A percentile compares a stretch with the other conserved stretches of the same genome.
Conservation (phyloP, 2,329 filamentous ascomycete species). For the Nemania sp. region DNA sequence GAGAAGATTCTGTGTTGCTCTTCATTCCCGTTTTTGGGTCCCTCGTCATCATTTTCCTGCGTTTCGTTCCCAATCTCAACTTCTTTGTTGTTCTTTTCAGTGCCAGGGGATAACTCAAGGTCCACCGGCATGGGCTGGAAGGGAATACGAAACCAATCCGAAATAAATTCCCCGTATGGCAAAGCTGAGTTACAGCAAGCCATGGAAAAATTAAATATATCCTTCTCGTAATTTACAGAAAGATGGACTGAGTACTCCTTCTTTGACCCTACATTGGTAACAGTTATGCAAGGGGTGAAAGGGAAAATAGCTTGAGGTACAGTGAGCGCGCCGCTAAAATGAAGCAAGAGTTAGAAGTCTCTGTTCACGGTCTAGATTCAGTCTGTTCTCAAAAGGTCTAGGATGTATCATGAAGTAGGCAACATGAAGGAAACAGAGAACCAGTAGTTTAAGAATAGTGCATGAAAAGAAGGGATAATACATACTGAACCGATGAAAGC, state of each 20-base stretch:
- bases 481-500: background rate
- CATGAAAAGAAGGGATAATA: background rate
- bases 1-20: slow-evolving; percentile 7
- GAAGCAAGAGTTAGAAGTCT: background rate
- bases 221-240: slow-evolving; percentile 3
- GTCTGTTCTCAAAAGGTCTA: background rate
- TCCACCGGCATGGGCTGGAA: too few relatives aligned
- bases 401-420: background rate
- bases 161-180: background rate
- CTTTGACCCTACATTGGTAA: background rate
- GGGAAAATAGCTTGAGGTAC: background rate
- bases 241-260: background rate
- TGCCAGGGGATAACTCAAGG: background rate
- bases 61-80: background rate
- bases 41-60: background rate
- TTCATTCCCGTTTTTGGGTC: background rate
- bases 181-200: background rate
- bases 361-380: background rate
- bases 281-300: too few relatives aligned
- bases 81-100: too few relatives aligned
- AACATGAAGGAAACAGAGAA: background rate
- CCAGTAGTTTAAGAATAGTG: background rate
- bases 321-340: background rate
- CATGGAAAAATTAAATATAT: background rate
- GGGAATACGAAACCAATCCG: background rate